phyloP scores from a whole-genome alignment of 2,329 filamentous ascomycete species.

The Fusarium sarcochroum region DNA sequence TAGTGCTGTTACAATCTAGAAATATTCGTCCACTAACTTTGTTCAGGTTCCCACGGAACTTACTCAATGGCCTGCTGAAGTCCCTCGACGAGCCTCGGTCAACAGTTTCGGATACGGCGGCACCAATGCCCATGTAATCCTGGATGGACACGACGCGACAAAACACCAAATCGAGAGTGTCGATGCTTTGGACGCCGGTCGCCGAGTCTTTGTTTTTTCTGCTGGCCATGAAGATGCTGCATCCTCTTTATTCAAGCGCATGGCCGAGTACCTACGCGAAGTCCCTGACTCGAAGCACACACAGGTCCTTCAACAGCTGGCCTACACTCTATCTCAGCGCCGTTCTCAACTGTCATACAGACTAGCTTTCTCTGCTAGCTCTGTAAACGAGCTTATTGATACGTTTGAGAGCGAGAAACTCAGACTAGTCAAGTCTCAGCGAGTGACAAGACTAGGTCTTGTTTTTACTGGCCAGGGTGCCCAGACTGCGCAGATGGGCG shows the following conservation, averaged over 20 bases:
- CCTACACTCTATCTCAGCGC: neutral
- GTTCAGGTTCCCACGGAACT: neutral
- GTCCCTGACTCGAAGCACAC: no score
- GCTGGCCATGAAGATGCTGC: neutral
- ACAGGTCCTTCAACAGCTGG: neutral
- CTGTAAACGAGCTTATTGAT: neutral
- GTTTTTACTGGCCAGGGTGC: conserved; percentile 12
- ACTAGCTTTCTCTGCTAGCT: neutral
- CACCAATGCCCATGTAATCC: conserved; percentile 10
- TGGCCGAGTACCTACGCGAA: neutral
- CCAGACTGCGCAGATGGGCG: conserved; percentile 3
- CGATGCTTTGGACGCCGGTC: neutral
- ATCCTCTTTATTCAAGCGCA: neutral
- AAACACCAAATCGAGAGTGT: neutral
- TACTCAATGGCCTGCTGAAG: neutral
- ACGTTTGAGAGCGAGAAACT: neutral
- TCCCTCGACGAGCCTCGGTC: neutral
- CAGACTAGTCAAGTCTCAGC: neutral
- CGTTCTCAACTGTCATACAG: neutral
- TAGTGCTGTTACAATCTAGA: no score
- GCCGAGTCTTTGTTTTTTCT: neutral
- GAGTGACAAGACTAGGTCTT: neutral
- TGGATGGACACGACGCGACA: neutral
- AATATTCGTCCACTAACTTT: no score
- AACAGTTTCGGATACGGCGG: conserved; percentile 11